Conservation (phyloP, 2,329 filamentous ascomycete genomes). For the Pyrenophora tritici-repentis region DNA sequence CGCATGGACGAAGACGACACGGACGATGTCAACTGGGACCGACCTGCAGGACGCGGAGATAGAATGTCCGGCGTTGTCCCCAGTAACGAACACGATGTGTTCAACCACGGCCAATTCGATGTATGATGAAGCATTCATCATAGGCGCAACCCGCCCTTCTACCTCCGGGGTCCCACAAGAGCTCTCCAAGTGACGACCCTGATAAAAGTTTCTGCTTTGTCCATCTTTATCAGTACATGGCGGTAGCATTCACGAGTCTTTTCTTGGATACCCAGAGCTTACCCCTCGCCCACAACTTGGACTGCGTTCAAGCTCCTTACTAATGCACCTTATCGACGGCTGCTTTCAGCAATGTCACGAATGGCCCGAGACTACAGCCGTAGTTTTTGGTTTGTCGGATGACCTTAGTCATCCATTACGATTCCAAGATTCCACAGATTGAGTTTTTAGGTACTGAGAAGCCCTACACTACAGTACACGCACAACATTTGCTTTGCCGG, state of each 20-base stretch:
- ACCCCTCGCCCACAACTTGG: conserved; percentile 23
- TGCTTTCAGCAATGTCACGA: conserved; percentile 14
- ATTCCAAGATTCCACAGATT: conserved; percentile 17
- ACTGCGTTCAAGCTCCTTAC: conserved; percentile 26
- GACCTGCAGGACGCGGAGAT: conserved; percentile 50
- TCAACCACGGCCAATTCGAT: conserved; percentile 51
- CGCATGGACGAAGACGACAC: conserved; percentile 53
- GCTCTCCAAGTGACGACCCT: conserved; percentile 20
- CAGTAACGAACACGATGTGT: conserved; percentile 54
- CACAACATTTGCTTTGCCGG: conserved; percentile 25
- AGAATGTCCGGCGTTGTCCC: conserved; percentile 59
- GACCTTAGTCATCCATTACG: conserved; percentile 2
- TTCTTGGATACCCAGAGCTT: conserved; percentile 39
- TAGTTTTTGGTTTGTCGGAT: conserved; percentile 3
- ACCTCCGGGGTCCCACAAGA: conserved; percentile 11
- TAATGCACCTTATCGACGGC: conserved; percentile 8
- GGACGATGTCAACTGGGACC: conserved; percentile 51
- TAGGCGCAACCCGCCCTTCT: conserved; percentile 8
- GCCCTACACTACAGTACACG: conserved; percentile 13
- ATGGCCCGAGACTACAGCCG: conserved; percentile 2
- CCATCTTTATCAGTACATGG: conserved; percentile 22
- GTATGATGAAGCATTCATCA: conserved; percentile 31
- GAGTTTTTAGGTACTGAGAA: conserved; percentile 9
- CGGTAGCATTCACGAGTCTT: conserved; percentile 27
- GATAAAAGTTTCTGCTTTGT: conserved; percentile 40